Evolutionary conservation across 2,329 filamentous ascomycete species (phyloP), one percentile per base, ranked within the genome.

Genomic region (Capronia americana): DNA sequence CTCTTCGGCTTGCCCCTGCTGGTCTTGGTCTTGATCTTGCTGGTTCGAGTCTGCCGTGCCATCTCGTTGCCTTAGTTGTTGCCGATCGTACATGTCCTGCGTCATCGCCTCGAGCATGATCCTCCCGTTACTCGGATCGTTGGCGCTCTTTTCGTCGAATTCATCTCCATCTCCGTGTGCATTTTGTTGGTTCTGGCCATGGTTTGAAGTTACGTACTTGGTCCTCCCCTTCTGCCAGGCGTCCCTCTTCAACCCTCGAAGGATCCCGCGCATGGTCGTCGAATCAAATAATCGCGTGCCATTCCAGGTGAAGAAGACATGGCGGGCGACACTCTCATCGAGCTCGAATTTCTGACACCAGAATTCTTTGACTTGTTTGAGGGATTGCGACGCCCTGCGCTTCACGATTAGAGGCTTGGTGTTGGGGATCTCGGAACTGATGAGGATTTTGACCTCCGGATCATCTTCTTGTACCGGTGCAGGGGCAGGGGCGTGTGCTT

Each of bases 31-130:
- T n/a, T 44, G 38, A 8, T 44, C 38, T n/a, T 44, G 38, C 38
- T 44, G 38, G 8, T n/a, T n/a, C 38, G 38, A n/a, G 20, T 60
- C 57, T 8, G 23, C 23, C 12, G 30, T 44, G 34, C 11, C 32
- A 12, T 34, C 56, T 28, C 81, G 76, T 28, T 79, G 77, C 34
- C 80, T 77, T 34, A 76, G 78, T 14, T 82, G 79, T 59, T 79
- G 78, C 69, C 84, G 79, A 64, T 77, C 77, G 53, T 87, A 90
- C 1, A 86, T 77, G 11, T 90, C 87, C 7, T 87, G 82, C 0
- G 91, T 94, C 85, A 91, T 92, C 6, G 90, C 91, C 76, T 93
- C 89, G 69, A 96, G 84, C 70, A 90, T 85, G n/a, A 96, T 84
- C 61, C 85, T 85, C 7, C 82, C 78, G 12, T 83, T 82, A 26